These are phyloP conservation scores for Phytophthora multivora DNA, from an alignment of 352 stramenopile genomes.

Conservation along the genomic window DNA sequence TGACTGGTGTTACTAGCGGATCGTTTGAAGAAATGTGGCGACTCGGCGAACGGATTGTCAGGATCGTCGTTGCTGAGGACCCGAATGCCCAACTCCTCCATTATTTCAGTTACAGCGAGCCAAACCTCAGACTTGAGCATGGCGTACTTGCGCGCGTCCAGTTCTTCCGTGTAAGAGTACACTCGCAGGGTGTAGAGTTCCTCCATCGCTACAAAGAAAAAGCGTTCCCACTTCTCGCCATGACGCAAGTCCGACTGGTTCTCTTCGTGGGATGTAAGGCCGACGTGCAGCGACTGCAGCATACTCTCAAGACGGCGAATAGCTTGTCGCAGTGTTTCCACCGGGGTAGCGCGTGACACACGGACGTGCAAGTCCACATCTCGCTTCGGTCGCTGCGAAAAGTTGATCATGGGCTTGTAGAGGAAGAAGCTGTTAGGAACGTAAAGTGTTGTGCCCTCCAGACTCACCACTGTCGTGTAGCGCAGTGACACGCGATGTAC, in stretches of 20 bases:
- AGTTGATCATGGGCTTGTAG: conserved; percentile 92
- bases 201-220: conserved; percentile 90
- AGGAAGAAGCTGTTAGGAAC: conserved; percentile 90
- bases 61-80: conserved; percentile 49
- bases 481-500: conserved; percentile 84
- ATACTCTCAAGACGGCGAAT: conserved; percentile 72
- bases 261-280: conserved; percentile 87
- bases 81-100: conserved; percentile 78
- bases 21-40: conserved; percentile 35
- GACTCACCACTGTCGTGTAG: conserved; percentile 85
- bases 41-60: conserved; percentile 49
- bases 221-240: conserved; percentile 82
- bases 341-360: conserved; percentile 59
- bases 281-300: conserved; percentile 85
- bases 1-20: conserved; percentile 24
- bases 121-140: conserved; percentile 91
- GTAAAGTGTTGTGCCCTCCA: conserved; percentile 81
- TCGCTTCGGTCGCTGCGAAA: conserved; percentile 81
- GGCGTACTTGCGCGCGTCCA: conserved; percentile 86
- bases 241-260: conserved; percentile 80
- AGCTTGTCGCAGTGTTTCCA: conserved; percentile 65
- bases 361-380: conserved; percentile 78
- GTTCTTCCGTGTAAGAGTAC: conserved; percentile 89
- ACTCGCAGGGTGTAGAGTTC: conserved; percentile 81
- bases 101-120: conserved; percentile 89